These are phyloP conservation scores for Stagonosporopsis cucurbitacearum DNA, from an alignment of 2,329 filamentous ascomycete species.

Conservation along the genomic window DNA sequence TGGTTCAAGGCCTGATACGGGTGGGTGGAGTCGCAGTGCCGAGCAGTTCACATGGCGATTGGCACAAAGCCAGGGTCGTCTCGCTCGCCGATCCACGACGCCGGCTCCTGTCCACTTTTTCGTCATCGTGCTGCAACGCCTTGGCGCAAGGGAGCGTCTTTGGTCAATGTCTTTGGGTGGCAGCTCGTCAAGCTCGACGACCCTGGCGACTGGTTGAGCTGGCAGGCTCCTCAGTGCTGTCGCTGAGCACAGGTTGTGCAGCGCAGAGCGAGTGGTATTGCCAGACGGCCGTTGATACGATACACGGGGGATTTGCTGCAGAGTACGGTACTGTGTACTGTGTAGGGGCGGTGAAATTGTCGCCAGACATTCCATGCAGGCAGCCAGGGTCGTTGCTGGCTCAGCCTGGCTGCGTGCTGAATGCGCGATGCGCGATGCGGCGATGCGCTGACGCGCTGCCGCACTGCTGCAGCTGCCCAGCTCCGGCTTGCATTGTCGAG, in stretches of 20 bases:
- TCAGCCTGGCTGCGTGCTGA: slow-evolving; percentile 7
- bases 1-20: slow-evolving; percentile 18
- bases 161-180: slow-evolving; percentile 2
- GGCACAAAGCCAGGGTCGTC: slow-evolving; percentile 30
- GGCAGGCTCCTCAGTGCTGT: too few species aligned
- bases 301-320: too few species aligned
- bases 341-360: slow-evolving; percentile 24
- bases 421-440: slow-evolving; percentile 2
- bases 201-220: slow-evolving; percentile 18
- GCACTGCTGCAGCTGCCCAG: slow-evolving; percentile 7
- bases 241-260: slow-evolving; percentile 13
- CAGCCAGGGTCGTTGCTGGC: slow-evolving; percentile 7
- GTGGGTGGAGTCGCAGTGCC: slow-evolving; percentile 13
- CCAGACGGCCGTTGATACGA: slow-evolving; percentile 15
- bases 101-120: slow-evolving; percentile 15
- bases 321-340: too few species aligned
- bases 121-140: slow-evolving; percentile 33
- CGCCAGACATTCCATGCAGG: slow-evolving; percentile 2
- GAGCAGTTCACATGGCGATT: slow-evolving; percentile 21
- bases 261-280: slow-evolving; percentile 9
- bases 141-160: slow-evolving; percentile 21
- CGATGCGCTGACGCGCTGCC: neutral
- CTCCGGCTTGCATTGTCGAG: slow-evolving; percentile 14
- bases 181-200: slow-evolving; percentile 12
- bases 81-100: slow-evolving; percentile 25